A percentile compares a stretch with the other conserved stretches of the same genome.
Evolutionary conservation across 1,284 basidiomycete species (phyloP).

Genomic region (Schizopora paradoxa): DNA sequence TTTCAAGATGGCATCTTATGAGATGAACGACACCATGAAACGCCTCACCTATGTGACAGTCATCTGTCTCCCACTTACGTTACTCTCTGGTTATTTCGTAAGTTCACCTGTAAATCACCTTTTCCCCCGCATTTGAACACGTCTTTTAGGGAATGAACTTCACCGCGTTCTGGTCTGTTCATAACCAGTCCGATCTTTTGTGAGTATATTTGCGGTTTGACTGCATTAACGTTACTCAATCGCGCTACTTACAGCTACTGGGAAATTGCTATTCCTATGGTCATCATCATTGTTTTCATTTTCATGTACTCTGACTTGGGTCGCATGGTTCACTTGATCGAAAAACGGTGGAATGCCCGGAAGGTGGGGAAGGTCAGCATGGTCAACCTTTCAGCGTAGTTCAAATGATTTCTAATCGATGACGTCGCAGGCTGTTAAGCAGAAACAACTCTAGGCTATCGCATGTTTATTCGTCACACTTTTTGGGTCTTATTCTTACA

Average conservation of each 20-base stretch:
- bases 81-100: slow-evolving; percentile 70
- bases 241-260: slow-evolving; percentile 46
- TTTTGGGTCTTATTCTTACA: no score
- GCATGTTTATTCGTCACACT: no score
- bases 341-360: slow-evolving; percentile 32
- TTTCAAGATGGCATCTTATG: slow-evolving; percentile 58
- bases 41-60: slow-evolving; percentile 61
- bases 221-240: slow-evolving; percentile 6
- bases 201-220: slow-evolving; percentile 27
- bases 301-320: slow-evolving; percentile 53
- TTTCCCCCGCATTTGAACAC: slow-evolving; percentile 1
- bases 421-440: no score
- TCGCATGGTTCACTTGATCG: slow-evolving; percentile 38
- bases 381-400: background rate
- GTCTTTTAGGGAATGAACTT: slow-evolving; percentile 64
- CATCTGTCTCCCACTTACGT: slow-evolving; percentile 63
- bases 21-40: slow-evolving; percentile 68
- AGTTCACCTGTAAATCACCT: slow-evolving; percentile 23
- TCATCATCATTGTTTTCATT: slow-evolving; percentile 47
- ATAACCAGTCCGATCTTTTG: slow-evolving; percentile 45
- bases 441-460: no score
- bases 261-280: slow-evolving; percentile 57
- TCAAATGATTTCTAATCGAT: no score
- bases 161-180: slow-evolving; percentile 43
- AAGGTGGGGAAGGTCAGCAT: slow-evolving; percentile 28